These are phyloP conservation scores for Polygonum aviculare DNA, from an alignment of 148 eudicot genomes.

Conservation along the genomic window DNA sequence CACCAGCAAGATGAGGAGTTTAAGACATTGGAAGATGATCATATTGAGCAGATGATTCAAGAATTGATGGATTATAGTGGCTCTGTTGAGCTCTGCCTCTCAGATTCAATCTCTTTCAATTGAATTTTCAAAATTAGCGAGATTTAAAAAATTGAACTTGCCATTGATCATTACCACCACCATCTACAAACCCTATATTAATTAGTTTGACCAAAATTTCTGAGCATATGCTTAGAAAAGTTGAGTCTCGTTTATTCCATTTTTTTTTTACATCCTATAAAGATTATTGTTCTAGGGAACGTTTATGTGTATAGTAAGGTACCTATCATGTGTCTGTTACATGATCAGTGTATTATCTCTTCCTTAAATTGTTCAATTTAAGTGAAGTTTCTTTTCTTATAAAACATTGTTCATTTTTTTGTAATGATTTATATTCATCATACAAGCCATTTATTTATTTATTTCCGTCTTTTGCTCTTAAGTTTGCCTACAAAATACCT, in stretches of 20 bases:
- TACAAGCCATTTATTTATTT: not conserved
- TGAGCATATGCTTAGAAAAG: not conserved
- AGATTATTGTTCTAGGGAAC: not conserved
- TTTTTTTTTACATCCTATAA: not conserved
- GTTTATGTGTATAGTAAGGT: conserved; percentile 3
- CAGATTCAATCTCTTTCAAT: conserved; percentile 8
- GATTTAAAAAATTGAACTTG: not conserved
- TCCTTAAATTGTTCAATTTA: conserved; percentile 6
- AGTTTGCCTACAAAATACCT: too few species aligned
- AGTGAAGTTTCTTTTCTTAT: not conserved
- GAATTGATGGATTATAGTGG: conserved; percentile 66
- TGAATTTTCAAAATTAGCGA: not conserved
- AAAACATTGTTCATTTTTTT: not conserved
- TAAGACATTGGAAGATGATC: conserved; percentile 56
- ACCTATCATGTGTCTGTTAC: not conserved
- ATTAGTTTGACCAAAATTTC: not conserved
- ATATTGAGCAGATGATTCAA: conserved; percentile 89
- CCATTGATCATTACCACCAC: not conserved
- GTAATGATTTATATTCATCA: not conserved
- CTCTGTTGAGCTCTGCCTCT: conserved; percentile 36
- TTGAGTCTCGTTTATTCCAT: not conserved
- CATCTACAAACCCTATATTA: too few species aligned
- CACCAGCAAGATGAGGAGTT: conserved; percentile 25
- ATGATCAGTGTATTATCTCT: not conserved
- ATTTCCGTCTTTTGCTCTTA: not conserved